Base-by-base conservation (phyloP, 2,329 filamentous ascomycete species). In the Penicillium oxalicum region DNA sequence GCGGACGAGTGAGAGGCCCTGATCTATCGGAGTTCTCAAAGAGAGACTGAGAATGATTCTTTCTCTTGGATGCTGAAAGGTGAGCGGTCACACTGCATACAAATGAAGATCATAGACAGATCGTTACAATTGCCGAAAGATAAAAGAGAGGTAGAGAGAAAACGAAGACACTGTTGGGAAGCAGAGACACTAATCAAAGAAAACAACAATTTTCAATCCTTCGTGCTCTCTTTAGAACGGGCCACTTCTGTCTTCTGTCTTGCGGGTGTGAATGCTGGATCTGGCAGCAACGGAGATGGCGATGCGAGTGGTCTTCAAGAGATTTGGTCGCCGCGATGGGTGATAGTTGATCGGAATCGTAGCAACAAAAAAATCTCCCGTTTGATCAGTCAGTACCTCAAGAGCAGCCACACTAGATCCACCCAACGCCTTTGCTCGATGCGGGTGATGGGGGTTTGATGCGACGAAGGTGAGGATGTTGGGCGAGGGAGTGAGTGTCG, bases 71-170 rank as follows among this genome's bases (percentile, higher is more conserved):
- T 58, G 56, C 48, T 57, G 58, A 51, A 54, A 48, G 54, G 50
- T 57, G 55, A 60, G 54, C 51, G 49, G 52, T 57, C 55, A 57
- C 59, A 60, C 62, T 66, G 64, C 55, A 66, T 65, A 69, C 61
- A 68, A 61, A 63, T 57, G 52, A 61, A 61, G 53, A 58, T 50
- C 45, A 59, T 60, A 39, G n/a, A 55, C 51, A 58, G 62, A 56
- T 55, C 56, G 56, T 60, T 65, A 68, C 61, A 66, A 61, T 49
- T 47, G 49, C 50, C 49, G 51, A 52, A 53, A 18, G 42, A 12
- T 29, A 36, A 45, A 32, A 38, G 26, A 37, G 29, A 32, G 29
- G 29, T 32, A 32, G 40, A 9, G 39, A 45, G 52, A 54, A 13
- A 38, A 35, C 44, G 50, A 11, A 24, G 49, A 57, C 56, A 55